Evolutionary conservation across 2,329 filamentous ascomycete genomes (phyloP).

Genomic region (Pseudocercospora cruenta): DNA sequence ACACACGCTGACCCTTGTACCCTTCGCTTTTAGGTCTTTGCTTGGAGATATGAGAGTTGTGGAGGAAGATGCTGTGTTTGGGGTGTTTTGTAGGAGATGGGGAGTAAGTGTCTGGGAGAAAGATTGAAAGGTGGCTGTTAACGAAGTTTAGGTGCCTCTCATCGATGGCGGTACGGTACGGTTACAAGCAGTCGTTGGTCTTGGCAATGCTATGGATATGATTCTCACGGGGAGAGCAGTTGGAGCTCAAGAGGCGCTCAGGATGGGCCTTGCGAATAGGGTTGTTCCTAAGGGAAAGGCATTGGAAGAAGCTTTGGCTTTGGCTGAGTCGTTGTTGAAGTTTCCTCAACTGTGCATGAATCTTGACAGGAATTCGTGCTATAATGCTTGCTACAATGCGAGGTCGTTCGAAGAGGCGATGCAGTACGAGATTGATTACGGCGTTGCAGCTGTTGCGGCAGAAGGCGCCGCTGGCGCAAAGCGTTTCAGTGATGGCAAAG

Average conservation of each 20-base stretch:
- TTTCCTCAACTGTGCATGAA: conserved; percentile 61
- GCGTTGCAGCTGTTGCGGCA: conserved; percentile 45
- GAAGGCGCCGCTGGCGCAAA: conserved; percentile 51
- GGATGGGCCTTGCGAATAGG: conserved; percentile 58
- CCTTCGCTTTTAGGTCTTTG: no score
- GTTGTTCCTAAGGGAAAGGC: conserved; percentile 57
- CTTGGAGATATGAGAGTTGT: conserved; percentile 58
- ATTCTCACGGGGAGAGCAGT: conserved; percentile 59
- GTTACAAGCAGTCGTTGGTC: conserved; percentile 55
- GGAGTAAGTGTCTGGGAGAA: conserved; percentile 47
- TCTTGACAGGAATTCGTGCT: conserved; percentile 52
- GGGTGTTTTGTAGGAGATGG: conserved; percentile 59
- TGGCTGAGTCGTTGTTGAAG: conserved; percentile 52
- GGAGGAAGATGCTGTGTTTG: conserved; percentile 58
- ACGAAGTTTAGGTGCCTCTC: conserved; percentile 40
- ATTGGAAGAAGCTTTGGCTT: conserved; percentile 52
- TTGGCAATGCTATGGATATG: conserved; percentile 60
- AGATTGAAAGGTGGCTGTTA: no score
- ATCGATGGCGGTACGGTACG: conserved; percentile 59
- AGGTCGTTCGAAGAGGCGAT: conserved; percentile 56
- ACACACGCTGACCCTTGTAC: no score
- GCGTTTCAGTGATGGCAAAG: conserved; percentile 46
- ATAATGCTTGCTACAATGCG: conserved; percentile 56
- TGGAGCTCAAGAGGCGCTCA: conserved; percentile 53
- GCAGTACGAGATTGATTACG: conserved; percentile 52